phyloP scores from a whole-genome alignment of 129 eudicot species.

The Dittrichia graveolens region DNA sequence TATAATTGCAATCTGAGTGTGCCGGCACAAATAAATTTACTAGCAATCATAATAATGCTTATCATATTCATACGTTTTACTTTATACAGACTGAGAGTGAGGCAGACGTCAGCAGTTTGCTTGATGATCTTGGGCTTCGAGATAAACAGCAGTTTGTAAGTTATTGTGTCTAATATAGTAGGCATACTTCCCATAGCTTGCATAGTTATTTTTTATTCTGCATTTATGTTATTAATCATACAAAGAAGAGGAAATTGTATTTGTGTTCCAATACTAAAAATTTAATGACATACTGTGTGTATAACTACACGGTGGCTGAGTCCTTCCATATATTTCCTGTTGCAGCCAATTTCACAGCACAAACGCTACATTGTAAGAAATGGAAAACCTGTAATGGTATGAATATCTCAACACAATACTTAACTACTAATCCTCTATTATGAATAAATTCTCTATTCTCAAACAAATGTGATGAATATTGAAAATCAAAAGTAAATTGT shows the following conservation, averaged over 20 bases:
- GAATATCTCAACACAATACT: conserved; percentile 25
- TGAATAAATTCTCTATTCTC: neutral
- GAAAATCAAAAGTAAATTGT: conserved; percentile 9
- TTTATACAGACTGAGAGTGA: conserved; percentile 84
- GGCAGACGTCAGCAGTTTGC: conserved; percentile 69
- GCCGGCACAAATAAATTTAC: neutral
- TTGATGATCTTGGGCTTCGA: conserved; percentile 84
- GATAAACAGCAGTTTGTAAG: conserved; percentile 89
- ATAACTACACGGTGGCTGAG: conserved; percentile 11
- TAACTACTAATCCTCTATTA: conserved; percentile 7
- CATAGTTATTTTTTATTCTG: neutral
- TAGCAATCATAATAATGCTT: conserved; percentile 24
- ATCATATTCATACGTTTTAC: neutral
- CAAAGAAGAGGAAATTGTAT: conserved; percentile 1
- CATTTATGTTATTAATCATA: neutral
- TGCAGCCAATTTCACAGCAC: conserved; percentile 93
- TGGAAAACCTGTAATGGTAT: conserved; percentile 82
- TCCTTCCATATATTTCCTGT: conserved; percentile 19
- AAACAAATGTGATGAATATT: neutral
- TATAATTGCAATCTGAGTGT: neutral
- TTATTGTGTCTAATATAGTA: conserved; percentile 19
- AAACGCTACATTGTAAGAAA: conserved; percentile 87
- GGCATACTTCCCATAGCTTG: conserved; percentile 9
- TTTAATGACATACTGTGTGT: no score
- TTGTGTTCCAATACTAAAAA: neutral